phyloP scores from a whole-genome alignment of 257 asterid genomes.

The Ilex aquifolium region DNA sequence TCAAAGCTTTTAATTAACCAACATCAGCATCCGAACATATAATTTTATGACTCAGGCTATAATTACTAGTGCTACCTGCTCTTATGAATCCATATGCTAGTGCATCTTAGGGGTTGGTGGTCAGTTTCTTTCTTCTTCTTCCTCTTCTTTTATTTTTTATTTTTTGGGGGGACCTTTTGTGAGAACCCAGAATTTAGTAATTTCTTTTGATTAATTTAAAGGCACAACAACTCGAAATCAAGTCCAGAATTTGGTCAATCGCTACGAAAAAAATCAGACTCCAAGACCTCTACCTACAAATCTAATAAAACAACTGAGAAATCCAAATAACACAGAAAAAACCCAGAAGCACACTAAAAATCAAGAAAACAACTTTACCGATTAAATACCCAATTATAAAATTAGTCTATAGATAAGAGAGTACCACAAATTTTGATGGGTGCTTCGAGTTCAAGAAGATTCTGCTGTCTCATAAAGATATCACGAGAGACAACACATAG shows the following conservation, averaged over 20 bases:
- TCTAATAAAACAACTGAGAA: background rate
- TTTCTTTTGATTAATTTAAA: background rate
- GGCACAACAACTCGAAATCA: background rate
- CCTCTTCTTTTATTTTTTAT: background rate
- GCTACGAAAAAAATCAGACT: background rate
- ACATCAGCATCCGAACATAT: too few relatives aligned
- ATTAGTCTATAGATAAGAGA: background rate
- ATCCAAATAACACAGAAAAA: background rate
- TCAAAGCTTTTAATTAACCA: too few relatives aligned
- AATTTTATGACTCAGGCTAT: background rate
- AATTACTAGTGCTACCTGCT: background rate
- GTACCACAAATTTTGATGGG: conserved; percentile 95
- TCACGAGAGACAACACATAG: conserved; percentile 74
- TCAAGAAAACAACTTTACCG: background rate
- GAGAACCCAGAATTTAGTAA: background rate
- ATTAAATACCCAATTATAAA: background rate
- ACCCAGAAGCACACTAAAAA: too few relatives aligned
- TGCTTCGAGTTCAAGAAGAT: conserved; percentile 91
- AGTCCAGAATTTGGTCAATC: background rate
- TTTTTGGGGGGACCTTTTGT: too few relatives aligned
- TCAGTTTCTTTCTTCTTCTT: background rate
- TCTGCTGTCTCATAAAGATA: conserved; percentile 69
- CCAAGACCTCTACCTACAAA: background rate
- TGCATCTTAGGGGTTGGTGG: background rate
- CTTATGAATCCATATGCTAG: too few relatives aligned